Conservation (phyloP, 495 filamentous ascomycete genomes). For the Neurospora sp. region DNA sequence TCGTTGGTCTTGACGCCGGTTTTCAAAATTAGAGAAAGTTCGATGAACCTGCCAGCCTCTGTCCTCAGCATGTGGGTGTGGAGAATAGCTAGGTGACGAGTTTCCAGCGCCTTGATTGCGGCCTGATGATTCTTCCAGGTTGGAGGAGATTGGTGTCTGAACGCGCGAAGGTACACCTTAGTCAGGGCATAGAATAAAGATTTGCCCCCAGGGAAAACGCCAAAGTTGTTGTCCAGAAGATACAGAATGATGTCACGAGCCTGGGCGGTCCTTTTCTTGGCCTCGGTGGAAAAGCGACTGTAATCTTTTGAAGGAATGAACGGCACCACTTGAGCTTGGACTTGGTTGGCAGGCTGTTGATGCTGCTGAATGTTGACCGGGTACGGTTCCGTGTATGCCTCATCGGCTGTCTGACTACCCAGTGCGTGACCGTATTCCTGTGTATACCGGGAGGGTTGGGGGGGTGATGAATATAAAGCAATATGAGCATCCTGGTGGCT, state of each 20-base stretch:
- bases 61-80: conserved; percentile 24
- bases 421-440: neutral
- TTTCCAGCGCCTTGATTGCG: conserved; percentile 32
- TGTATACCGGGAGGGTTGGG: neutral
- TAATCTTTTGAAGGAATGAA: conserved; percentile 15
- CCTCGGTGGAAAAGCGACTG: conserved; percentile 13
- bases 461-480: neutral
- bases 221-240: conserved; percentile 55
- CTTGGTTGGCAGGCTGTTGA: neutral
- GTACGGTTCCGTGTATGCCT: neutral
- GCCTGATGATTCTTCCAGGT: conserved; percentile 31
- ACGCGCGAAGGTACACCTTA: conserved; percentile 42
- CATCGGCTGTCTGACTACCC: neutral
- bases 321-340: neutral
- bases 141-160: conserved; percentile 25
- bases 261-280: conserved; percentile 19
- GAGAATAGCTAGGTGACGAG: conserved; percentile 9
- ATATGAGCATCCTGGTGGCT: neutral
- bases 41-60: conserved; percentile 12
- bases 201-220: conserved; percentile 63
- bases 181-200: conserved; percentile 66
- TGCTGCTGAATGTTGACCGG: neutral
- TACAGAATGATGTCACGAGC: conserved; percentile 55
- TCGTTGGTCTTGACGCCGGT: conserved; percentile 17
- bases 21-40: conserved; percentile 15